Conservation (phyloP, 176 grass and related monocot genomes). For the Oryza meridionalis region DNA sequence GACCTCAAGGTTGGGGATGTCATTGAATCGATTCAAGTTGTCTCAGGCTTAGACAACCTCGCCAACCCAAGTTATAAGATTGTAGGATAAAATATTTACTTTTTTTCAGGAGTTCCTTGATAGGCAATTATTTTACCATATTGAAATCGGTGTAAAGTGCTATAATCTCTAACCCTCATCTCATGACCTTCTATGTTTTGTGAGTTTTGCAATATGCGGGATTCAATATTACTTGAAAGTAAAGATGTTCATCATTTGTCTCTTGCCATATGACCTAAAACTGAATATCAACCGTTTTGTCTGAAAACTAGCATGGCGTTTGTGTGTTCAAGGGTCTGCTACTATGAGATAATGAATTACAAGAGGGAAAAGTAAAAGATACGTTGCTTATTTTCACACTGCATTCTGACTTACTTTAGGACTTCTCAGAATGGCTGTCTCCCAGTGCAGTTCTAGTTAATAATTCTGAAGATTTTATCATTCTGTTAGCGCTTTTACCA, state of each 20-base stretch:
- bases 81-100: conserved; percentile 61
- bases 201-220: conserved; percentile 16
- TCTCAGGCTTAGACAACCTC: conserved; percentile 91
- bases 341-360: too few species aligned
- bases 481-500: background rate
- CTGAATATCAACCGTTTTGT: background rate
- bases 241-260: background rate
- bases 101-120: conserved; percentile 25
- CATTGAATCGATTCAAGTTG: conserved; percentile 92
- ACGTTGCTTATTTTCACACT: too few species aligned
- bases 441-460: background rate
- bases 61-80: conserved; percentile 95
- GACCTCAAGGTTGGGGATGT: conserved; percentile 98
- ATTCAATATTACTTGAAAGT: conserved; percentile 30
- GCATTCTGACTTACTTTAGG: background rate
- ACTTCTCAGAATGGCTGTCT: background rate
- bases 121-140: conserved; percentile 22
- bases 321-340: background rate
- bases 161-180: conserved; percentile 27
- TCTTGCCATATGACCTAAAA: background rate
- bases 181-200: background rate
- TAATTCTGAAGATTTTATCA: background rate
- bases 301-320: background rate
- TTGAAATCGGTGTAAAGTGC: conserved; percentile 31
- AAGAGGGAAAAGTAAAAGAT: too few species aligned